Conservation (phyloP, 495 filamentous ascomycete species). For the Peziza echinospora region DNA sequence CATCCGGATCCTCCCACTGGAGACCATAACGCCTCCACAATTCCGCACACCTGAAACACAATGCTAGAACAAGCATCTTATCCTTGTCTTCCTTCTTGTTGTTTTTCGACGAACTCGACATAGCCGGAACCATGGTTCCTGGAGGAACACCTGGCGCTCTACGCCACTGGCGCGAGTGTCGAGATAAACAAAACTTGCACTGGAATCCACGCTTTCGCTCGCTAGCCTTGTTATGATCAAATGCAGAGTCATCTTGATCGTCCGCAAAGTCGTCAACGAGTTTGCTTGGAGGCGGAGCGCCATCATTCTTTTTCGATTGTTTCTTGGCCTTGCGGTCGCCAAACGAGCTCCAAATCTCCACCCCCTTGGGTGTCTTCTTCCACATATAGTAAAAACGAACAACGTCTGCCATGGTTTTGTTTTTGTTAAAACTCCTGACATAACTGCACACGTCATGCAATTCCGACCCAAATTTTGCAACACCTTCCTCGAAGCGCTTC, state of each 20-base stretch:
- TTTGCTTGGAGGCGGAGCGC: conserved; percentile 43
- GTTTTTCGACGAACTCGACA: conserved; percentile 37
- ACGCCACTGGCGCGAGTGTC: conserved; percentile 71
- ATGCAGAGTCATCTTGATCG: conserved; percentile 86
- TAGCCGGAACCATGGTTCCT: conserved; percentile 47
- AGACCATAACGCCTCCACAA: conserved; percentile 90
- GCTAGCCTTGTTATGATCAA: conserved; percentile 69
- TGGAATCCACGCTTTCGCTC: conserved; percentile 62
- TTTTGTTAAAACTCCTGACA: conserved; percentile 65
- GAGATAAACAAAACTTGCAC: conserved; percentile 81
- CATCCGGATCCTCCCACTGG: conserved; percentile 88
- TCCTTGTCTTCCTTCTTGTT: conserved; percentile 45
- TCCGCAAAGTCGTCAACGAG: conserved; percentile 83
- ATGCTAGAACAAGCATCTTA: conserved; percentile 51
- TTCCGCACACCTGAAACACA: conserved; percentile 74
- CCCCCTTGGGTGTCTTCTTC: conserved; percentile 82
- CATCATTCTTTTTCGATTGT: conserved; percentile 42
- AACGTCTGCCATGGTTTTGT: conserved; percentile 51
- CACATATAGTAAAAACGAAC: conserved; percentile 91
- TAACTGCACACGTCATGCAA: conserved; percentile 62
- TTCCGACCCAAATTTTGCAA: conserved; percentile 80
- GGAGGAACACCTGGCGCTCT: conserved; percentile 58
- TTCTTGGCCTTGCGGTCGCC: conserved; percentile 74
- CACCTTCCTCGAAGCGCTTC: conserved; percentile 80
- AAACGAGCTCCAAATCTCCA: conserved; percentile 73